A percentile compares a stretch with the other conserved stretches of the same genome.
Conservation (phyloP, 352 stramenopile genomes). For the Peronospora destructor region DNA sequence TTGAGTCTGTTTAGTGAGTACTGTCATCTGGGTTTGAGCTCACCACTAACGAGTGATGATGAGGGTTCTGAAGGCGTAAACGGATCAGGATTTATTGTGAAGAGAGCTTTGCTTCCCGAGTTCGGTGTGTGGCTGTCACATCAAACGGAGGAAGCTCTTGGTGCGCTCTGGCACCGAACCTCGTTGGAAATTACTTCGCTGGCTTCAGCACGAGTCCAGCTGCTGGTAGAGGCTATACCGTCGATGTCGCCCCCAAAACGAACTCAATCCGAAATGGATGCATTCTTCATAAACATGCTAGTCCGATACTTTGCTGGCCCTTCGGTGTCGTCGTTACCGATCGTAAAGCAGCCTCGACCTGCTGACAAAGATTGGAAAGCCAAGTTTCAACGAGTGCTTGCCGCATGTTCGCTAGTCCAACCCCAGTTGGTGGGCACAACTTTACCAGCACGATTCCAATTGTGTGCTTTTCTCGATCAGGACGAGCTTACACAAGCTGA, state of each 20-base stretch:
- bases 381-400: conserved; percentile 29
- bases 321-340: conserved; percentile 11
- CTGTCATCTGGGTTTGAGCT: conserved; percentile 7
- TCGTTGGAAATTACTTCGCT: conserved; percentile 29
- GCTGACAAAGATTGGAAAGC: conserved; percentile 31
- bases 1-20: conserved; percentile 39
- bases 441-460: conserved; percentile 21
- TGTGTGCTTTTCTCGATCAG: conserved; percentile 29
- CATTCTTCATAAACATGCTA: conserved; percentile 25
- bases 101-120: conserved; percentile 9
- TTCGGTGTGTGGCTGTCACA: conserved; percentile 40
- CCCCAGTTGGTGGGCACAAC: background rate
- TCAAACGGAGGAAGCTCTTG: conserved; percentile 39
- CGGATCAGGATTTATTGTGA: conserved; percentile 10
- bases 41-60: background rate
- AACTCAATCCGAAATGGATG: conserved; percentile 7
- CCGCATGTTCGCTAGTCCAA: conserved; percentile 16
- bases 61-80: background rate
- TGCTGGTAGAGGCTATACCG: conserved; percentile 15
- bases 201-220: conserved; percentile 30
- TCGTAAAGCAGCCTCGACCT: conserved; percentile 1
- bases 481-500: conserved; percentile 29
- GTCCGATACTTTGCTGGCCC: conserved; percentile 33
- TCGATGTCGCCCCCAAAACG: background rate
- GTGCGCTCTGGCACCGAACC: conserved; percentile 32